Conservation (phyloP, 257 asterid genomes). For the Solanum appendiculatum region DNA sequence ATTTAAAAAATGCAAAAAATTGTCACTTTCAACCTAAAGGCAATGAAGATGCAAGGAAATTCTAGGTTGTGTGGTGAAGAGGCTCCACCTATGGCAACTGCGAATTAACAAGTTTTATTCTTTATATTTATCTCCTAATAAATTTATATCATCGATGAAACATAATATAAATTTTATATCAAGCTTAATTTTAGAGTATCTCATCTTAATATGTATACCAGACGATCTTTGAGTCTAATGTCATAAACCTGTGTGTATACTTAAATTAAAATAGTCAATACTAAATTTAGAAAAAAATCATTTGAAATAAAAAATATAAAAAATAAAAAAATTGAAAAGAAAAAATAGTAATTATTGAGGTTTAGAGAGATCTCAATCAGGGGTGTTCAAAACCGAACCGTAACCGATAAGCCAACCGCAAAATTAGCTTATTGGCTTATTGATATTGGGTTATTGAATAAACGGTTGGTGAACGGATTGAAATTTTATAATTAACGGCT, state of each 20-base stretch:
- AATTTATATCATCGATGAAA: background rate
- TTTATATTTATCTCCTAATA: background rate
- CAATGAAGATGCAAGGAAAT: slow-evolving; percentile 1
- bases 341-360: too few relatives aligned
- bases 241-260: fast-evolving
- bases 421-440: too few relatives aligned
- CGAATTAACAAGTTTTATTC: background rate
- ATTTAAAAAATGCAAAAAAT: background rate
- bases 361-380: too few relatives aligned
- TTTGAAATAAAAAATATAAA: background rate
- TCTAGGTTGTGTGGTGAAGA: background rate
- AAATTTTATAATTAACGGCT: too few relatives aligned
- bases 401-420: too few relatives aligned
- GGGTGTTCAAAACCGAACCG: too few relatives aligned
- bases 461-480: too few relatives aligned
- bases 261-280: background rate
- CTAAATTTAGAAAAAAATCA: background rate
- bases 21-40: slow-evolving; percentile 68
- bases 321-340: too few relatives aligned
- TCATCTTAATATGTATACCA: fast-evolving
- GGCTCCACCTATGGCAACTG: background rate
- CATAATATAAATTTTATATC: background rate
- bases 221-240: background rate
- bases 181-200: background rate
- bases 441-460: too few relatives aligned